Percentiles rank a stretch among this genome's conserved stretches.
Conservation (phyloP, 148 eudicot genomes). For the Fagopyrum esculentum region DNA sequence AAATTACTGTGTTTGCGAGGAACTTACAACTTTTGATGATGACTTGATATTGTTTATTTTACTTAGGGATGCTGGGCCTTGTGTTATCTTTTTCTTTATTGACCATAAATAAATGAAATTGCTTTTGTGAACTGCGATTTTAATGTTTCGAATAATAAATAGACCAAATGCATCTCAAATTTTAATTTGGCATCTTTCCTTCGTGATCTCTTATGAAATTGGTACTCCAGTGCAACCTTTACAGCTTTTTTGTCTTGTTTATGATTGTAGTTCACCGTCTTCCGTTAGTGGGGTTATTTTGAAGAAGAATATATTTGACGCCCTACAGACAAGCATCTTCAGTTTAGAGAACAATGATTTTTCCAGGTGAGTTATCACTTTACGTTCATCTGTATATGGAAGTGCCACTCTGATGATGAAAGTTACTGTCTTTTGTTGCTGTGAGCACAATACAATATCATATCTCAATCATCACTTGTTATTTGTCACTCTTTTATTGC, state of each 20-base stretch:
- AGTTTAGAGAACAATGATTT: constrained; percentile 31
- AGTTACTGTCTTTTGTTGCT: neutral
- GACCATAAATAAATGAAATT: neutral
- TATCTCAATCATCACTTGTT: neutral
- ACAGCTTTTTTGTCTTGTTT: neutral
- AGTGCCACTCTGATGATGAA: neutral
- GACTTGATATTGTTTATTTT: neutral
- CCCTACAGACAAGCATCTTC: constrained; percentile 45
- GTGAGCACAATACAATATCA: neutral
- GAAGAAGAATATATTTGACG: constrained; percentile 76
- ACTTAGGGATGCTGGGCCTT: neutral
- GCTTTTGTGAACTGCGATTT: neutral
- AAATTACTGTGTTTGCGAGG: neutral
- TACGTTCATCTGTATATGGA: neutral
- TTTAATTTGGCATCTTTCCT: constrained; percentile 2
- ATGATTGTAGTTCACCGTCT: constrained; percentile 66
- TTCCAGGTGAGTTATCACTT: constrained; percentile 48
- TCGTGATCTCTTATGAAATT: neutral
- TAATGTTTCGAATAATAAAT: no score
- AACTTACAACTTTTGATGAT: neutral
- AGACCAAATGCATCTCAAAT: neutral
- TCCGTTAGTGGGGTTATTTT: constrained; percentile 43
- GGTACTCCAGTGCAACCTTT: neutral
- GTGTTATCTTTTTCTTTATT: neutral
- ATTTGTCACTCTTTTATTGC: neutral